Evolutionary conservation across 1,284 basidiomycete genomes (phyloP).

Genomic region (Heimioporus retisporus): DNA sequence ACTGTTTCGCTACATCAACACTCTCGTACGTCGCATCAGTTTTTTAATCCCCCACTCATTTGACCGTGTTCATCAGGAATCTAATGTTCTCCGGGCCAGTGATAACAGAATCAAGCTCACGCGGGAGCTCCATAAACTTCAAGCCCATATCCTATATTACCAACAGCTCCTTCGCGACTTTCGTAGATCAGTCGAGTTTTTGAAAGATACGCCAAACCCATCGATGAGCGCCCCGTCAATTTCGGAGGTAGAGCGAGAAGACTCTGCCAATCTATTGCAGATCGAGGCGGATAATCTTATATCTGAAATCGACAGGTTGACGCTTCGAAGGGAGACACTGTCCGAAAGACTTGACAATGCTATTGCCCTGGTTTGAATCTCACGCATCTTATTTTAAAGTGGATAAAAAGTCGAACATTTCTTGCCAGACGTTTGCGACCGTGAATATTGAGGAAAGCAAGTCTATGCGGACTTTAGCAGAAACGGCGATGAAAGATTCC

Average conservation of each 20-base stretch:
- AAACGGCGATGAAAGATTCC: slow-evolving; percentile 54
- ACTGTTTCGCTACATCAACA: slow-evolving; percentile 57
- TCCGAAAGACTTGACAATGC: slow-evolving; percentile 60
- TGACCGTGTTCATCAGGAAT: slow-evolving; percentile 48
- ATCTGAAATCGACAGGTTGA: slow-evolving; percentile 58
- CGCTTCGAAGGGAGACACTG: slow-evolving; percentile 53
- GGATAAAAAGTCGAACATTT: slow-evolving; percentile 4
- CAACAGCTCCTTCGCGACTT: slow-evolving; percentile 62
- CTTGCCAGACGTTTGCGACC: slow-evolving; percentile 55
- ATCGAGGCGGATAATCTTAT: slow-evolving; percentile 57
- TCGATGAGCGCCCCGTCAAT: slow-evolving; percentile 41
- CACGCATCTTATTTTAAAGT: neutral
- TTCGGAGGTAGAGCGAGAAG: slow-evolving; percentile 26
- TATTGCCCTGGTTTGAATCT: slow-evolving; percentile 51
- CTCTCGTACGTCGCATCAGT: slow-evolving; percentile 48
- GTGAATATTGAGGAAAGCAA: slow-evolving; percentile 59
- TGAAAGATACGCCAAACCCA: slow-evolving; percentile 57
- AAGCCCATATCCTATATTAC: slow-evolving; percentile 64
- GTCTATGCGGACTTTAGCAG: slow-evolving; percentile 52
- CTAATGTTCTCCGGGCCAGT: slow-evolving; percentile 47
- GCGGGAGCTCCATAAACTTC: slow-evolving; percentile 60
- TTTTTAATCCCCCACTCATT: neutral
- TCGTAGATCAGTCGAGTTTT: slow-evolving; percentile 57
- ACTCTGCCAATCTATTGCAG: slow-evolving; percentile 44
- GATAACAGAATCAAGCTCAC: slow-evolving; percentile 48